phyloP scores from a whole-genome alignment of 192 early-diverging fungal species.

The Linnemannia hyalina region DNA sequence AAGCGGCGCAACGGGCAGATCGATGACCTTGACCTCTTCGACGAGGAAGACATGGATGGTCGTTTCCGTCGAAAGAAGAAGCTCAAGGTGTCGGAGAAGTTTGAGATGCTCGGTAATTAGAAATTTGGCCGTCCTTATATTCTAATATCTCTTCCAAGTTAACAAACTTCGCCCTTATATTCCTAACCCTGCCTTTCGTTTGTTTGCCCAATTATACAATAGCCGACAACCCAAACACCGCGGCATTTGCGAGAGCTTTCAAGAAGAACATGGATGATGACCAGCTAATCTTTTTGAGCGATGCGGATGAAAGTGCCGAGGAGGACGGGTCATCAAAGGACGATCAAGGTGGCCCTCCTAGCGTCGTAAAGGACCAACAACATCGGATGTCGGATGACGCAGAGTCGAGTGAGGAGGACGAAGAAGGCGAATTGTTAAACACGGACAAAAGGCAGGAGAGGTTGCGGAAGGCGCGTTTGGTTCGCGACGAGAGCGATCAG shows the following conservation, averaged over 20 bases:
- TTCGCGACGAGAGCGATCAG: neutral
- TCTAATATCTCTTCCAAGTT: neutral
- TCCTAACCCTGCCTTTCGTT: neutral
- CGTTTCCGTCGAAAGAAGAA: constrained; percentile 51
- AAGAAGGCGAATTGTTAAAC: constrained; percentile 29
- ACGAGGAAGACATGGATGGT: constrained; percentile 48
- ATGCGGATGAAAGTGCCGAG: constrained; percentile 41
- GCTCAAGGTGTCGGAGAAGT: constrained; percentile 49
- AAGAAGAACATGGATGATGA: constrained; percentile 43
- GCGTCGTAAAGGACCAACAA: constrained; percentile 12
- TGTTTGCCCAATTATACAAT: neutral
- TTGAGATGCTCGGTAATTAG: constrained; percentile 49
- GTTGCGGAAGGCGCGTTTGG: constrained; percentile 10
- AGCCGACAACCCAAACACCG: constrained; percentile 46
- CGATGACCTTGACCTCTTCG: constrained; percentile 49
- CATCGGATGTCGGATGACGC: neutral
- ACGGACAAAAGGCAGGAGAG: constrained; percentile 33
- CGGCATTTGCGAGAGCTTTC: constrained; percentile 47
- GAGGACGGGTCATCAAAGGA: constrained; percentile 6
- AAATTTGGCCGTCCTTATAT: neutral
- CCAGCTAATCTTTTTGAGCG: constrained; percentile 44
- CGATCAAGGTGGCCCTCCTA: neutral
- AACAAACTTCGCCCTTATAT: neutral
- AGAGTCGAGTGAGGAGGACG: constrained; percentile 12
- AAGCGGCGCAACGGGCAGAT: constrained; percentile 49